A percentile compares a stretch with the other conserved stretches of the same genome.
Conservation (phyloP, 768 basidiomycete species). For the Cyclocybe cylindracea region DNA sequence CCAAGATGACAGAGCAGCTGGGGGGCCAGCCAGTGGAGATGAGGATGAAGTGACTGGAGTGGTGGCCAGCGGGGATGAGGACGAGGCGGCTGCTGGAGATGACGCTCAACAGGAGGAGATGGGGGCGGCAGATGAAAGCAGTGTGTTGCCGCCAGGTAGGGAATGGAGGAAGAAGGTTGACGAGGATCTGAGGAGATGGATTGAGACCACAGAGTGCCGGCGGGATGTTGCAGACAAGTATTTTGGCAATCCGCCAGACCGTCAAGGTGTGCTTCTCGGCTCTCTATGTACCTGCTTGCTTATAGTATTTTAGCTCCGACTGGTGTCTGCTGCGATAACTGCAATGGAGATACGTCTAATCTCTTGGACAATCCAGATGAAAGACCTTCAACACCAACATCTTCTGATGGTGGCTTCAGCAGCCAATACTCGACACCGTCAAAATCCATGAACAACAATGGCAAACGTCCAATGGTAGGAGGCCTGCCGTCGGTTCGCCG, state of each 20-base stretch:
- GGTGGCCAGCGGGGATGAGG: too few relatives aligned
- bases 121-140: too few relatives aligned
- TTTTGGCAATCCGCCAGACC: conserved; percentile 29
- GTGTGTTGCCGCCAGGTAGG: too few relatives aligned
- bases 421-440: conserved; percentile 5
- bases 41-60: too few relatives aligned
- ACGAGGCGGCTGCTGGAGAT: too few relatives aligned
- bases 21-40: too few relatives aligned
- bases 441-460: conserved; percentile 18
- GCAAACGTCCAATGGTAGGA: conserved; percentile 19
- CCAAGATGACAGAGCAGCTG: too few relatives aligned
- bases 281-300: neutral
- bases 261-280: conserved; percentile 18
- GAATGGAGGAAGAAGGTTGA: conserved; percentile 34
- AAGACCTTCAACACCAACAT: neutral
- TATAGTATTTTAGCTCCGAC: conserved; percentile 11
- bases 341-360: too few relatives aligned
- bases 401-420: too few relatives aligned
- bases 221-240: conserved; percentile 27
- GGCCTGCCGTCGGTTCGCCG: conserved; percentile 11
- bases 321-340: conserved; percentile 22
- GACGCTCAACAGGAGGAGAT: too few relatives aligned
- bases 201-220: conserved; percentile 25
- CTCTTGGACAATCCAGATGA: neutral
- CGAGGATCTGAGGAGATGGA: conserved; percentile 25